Base-by-base conservation (phyloP, 768 basidiomycete species). In the Suillus luteus region DNA sequence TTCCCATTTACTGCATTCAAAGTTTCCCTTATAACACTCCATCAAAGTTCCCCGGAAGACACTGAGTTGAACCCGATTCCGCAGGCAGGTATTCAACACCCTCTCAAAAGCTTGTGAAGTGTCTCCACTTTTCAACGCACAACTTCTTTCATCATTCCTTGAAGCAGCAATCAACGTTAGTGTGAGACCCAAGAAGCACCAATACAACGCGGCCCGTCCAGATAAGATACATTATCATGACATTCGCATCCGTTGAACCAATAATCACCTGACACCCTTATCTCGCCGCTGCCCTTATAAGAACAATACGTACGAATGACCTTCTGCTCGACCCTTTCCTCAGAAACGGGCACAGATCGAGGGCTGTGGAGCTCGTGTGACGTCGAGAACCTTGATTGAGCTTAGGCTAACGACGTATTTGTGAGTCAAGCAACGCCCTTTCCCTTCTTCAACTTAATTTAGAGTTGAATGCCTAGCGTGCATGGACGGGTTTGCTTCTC, bases 201-300 rank as follows among this genome's bases (percentile, higher is more conserved):
- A 51, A 8, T 51, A 9, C 17, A 33, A 24, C 22, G 24, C 37
- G 38, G 17, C 38, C 24, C 38, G 40, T 31, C 19, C 17, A 41
- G 57, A 58, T 58, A 58, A 58, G 57, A 41, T 27, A 24, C 15
- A 24, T n/a, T 5, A 7, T n/a, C 37, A 38, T 24, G 7, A 37
- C 37, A 22, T 37, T 55, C 55, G 14, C 37, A 38, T 24, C 37
- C 9, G 22, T 24, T 31, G 31, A 31, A 4, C 31, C 2, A 2
- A 3, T 31, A 24, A 41, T 41, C 57, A 58, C 57, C 57, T 58
- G 57, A 58, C 57, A 27, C 24, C 40, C 57, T 58, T 58, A 58
- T 58, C 57, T 58, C 40, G 10, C 38, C 57, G 17, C 8, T 41
- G 14, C 10, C 38, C 24, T 19, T 58, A 58, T 41, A 58, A 57